These are phyloP conservation scores for Yamadazyma trypodendri DNA, from an alignment of 1,139 yeast genomes.

Conservation along the genomic window DNA sequence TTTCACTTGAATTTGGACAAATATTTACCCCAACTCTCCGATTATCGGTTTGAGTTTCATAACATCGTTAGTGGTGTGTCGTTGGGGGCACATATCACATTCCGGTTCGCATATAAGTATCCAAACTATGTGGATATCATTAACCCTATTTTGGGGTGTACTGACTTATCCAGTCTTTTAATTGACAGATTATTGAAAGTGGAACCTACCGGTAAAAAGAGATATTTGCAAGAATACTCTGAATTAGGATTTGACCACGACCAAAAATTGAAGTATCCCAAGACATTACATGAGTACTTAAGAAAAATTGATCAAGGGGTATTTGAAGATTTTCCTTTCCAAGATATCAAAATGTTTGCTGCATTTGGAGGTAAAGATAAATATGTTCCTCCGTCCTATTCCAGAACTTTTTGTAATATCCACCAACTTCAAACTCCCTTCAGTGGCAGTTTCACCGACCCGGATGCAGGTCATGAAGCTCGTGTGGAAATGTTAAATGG, in stretches of 20 bases:
- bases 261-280: constrained; percentile 32
- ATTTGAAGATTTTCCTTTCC: constrained; percentile 36
- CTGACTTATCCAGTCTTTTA: constrained; percentile 44
- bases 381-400: constrained; percentile 36
- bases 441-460: constrained; percentile 27
- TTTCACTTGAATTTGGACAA: constrained; percentile 37
- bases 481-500: constrained; percentile 36
- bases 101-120: constrained; percentile 43
- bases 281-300: constrained; percentile 34
- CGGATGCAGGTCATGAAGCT: constrained; percentile 36
- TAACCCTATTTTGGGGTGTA: constrained; percentile 49
- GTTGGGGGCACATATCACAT: constrained; percentile 59
- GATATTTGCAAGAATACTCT: constrained; percentile 22
- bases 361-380: constrained; percentile 36
- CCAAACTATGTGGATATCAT: constrained; percentile 40
- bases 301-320: constrained; percentile 29
- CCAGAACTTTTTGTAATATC: constrained; percentile 34
- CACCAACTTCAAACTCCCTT: constrained; percentile 27
- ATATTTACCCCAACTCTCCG: constrained; percentile 19
- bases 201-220: constrained; percentile 15
- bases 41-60: constrained; percentile 21
- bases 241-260: constrained; percentile 32
- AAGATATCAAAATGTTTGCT: constrained; percentile 35
- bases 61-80: constrained; percentile 55
- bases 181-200: constrained; percentile 35